Conservation (phyloP, 495 filamentous ascomycete genomes). For the Xylona heveae region DNA sequence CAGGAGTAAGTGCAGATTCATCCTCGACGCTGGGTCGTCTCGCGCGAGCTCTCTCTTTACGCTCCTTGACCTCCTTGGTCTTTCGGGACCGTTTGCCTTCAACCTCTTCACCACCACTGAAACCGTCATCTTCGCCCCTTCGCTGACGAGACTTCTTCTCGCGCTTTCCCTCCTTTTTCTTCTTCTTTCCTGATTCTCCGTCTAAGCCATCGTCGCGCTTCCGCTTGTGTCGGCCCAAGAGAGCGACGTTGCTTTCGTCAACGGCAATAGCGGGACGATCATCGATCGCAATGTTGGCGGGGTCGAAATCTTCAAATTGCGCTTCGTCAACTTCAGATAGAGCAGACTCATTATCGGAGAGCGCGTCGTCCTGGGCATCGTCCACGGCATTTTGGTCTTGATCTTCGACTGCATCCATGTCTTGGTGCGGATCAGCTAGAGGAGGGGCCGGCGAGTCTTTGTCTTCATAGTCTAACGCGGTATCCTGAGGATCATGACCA, state of each 20-base stretch:
- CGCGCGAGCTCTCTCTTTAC: slow-evolving; percentile 20
- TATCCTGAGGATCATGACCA: slow-evolving; percentile 21
- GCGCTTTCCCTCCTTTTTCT: slow-evolving; percentile 48
- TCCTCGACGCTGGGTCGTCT: slow-evolving; percentile 30
- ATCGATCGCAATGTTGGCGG: slow-evolving; percentile 49
- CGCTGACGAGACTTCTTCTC: slow-evolving; percentile 48
- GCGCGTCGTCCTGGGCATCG: slow-evolving; percentile 18
- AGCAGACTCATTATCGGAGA: slow-evolving; percentile 65
- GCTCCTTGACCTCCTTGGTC: slow-evolving; percentile 16
- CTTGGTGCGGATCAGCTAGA: slow-evolving; percentile 12
- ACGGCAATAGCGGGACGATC: slow-evolving; percentile 59
- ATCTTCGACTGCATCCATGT: slow-evolving; percentile 8
- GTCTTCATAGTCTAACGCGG: slow-evolving; percentile 22
- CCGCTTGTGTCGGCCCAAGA: slow-evolving; percentile 57
- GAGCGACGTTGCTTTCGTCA: slow-evolving; percentile 60
- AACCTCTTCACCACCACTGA: slow-evolving; percentile 32
- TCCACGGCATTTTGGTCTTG: slow-evolving; percentile 17
- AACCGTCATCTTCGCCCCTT: slow-evolving; percentile 28
- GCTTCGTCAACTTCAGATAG: slow-evolving; percentile 91
- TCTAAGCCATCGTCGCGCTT: slow-evolving; percentile 45
- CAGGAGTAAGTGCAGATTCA: slow-evolving; percentile 38
- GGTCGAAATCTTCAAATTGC: slow-evolving; percentile 83
- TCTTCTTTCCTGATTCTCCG: slow-evolving; percentile 32
- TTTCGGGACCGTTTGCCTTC: slow-evolving; percentile 30
- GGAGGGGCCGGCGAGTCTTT: slow-evolving; percentile 18